A percentile compares a stretch with the other conserved stretches of the same genome.
Evolutionary conservation across 2,329 filamentous ascomycete genomes (phyloP).

Genomic region (Phialophora macrospora): DNA sequence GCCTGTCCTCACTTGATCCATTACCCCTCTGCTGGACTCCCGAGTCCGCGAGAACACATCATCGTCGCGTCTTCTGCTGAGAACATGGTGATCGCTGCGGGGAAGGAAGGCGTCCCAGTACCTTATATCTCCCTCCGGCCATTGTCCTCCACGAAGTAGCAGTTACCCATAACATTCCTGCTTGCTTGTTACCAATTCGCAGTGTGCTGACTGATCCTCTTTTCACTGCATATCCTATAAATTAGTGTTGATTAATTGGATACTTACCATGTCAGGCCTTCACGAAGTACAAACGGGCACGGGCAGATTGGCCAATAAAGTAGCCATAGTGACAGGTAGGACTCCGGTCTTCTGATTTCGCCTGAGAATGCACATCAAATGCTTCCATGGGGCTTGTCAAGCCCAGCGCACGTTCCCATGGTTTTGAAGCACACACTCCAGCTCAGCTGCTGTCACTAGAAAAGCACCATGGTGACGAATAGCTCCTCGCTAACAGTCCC

Average conservation of each 20-base stretch:
- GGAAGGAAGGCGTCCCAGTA: conserved; percentile 12
- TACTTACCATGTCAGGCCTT: conserved; percentile 32
- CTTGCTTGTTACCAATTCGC: not conserved
- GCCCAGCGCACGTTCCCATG: not conserved
- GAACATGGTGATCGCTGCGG: conserved; percentile 15
- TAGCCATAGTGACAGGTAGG: conserved; percentile 53
- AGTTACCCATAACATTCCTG: not conserved
- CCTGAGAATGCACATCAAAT: not conserved
- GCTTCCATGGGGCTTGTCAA: not conserved
- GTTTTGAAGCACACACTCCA: not conserved
- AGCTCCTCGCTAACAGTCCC: not conserved
- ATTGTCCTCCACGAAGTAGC: not conserved
- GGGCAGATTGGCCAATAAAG: conserved; percentile 50
- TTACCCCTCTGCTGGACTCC: conserved; percentile 18
- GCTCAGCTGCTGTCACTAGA: not conserved
- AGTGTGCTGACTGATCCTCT: not conserved
- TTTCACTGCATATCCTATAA: not conserved
- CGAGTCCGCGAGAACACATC: conserved; percentile 7
- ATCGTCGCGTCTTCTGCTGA: conserved; percentile 4
- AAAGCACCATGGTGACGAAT: not conserved
- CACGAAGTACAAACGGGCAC: conserved; percentile 38
- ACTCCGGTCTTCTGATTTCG: not conserved
- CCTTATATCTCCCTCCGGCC: conserved; percentile 12
- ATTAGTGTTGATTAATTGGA: not conserved
- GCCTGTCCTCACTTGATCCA: conserved; percentile 3